Percentiles rank a stretch among this genome's conserved stretches.
Evolutionary conservation across 495 filamentous ascomycete genomes (phyloP).

Genomic region (Schizothecium vesticola): DNA sequence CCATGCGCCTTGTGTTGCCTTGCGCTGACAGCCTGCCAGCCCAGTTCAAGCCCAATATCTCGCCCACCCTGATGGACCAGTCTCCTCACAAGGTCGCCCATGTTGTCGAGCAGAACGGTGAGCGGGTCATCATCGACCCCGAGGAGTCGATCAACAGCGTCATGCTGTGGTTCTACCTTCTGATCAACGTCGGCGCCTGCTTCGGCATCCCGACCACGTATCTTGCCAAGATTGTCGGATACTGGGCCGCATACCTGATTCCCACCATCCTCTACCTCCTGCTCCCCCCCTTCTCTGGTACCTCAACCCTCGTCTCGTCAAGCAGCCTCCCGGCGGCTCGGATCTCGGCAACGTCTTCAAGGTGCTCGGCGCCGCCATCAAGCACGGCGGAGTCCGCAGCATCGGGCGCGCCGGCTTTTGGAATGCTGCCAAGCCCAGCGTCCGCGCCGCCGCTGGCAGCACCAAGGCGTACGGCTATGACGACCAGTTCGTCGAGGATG

Average conservation of each 20-base stretch:
- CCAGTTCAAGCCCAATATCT: slow-evolving; percentile 62
- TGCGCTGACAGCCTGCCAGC: slow-evolving; percentile 9
- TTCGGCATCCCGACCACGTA: slow-evolving; percentile 46
- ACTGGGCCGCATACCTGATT: slow-evolving; percentile 69
- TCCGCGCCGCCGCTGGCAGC: slow-evolving; percentile 44
- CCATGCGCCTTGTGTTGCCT: not conserved
- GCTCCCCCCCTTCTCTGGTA: slow-evolving; percentile 45
- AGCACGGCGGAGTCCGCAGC: slow-evolving; percentile 44
- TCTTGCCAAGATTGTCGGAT: slow-evolving; percentile 49
- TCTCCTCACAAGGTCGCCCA: slow-evolving; percentile 50
- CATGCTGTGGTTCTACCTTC: slow-evolving; percentile 58
- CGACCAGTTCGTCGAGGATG: slow-evolving; percentile 49
- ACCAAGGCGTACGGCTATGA: slow-evolving; percentile 36
- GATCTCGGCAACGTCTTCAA: slow-evolving; percentile 51
- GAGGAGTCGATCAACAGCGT: slow-evolving; percentile 68
- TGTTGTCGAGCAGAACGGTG: slow-evolving; percentile 60
- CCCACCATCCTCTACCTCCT: slow-evolving; percentile 54
- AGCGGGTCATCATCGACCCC: slow-evolving; percentile 71
- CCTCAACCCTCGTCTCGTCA: slow-evolving; percentile 44
- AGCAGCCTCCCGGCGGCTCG: slow-evolving; percentile 46
- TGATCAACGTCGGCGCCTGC: slow-evolving; percentile 72
- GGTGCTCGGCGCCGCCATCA: slow-evolving; percentile 45
- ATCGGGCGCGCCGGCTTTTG: slow-evolving; percentile 54
- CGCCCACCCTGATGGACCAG: slow-evolving; percentile 69
- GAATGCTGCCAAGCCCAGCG: slow-evolving; percentile 54